phyloP scores from a whole-genome alignment of 352 stramenopile species.

The Detonula confervacea region DNA sequence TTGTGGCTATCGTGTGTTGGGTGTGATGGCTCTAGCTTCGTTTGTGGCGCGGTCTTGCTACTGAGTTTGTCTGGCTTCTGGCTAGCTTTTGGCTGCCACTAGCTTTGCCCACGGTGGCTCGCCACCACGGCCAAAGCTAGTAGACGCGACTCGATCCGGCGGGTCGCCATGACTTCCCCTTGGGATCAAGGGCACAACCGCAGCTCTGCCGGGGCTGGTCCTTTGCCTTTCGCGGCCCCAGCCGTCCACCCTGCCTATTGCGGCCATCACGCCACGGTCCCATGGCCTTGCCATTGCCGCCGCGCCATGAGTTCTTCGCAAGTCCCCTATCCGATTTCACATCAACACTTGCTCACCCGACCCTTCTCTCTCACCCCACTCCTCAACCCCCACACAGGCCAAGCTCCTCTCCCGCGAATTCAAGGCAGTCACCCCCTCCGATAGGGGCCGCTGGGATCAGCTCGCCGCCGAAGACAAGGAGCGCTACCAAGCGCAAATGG shows the following conservation, averaged over 20 bases:
- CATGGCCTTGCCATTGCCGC: background rate
- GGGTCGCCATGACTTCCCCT: background rate
- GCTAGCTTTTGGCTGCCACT: background rate
- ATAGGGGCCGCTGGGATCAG: slow-evolving; percentile 82
- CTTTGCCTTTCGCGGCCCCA: too few species aligned
- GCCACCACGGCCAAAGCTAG: background rate
- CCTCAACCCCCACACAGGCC: slow-evolving; percentile 33
- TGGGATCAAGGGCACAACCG: background rate
- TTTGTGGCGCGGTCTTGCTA: background rate
- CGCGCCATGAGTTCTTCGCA: background rate
- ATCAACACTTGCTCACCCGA: background rate
- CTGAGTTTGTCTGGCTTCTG: background rate
- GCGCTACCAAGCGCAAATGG: slow-evolving; percentile 88
- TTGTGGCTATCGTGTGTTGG: background rate
- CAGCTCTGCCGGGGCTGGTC: background rate
- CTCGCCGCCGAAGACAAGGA: slow-evolving; percentile 92
- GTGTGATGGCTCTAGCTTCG: background rate
- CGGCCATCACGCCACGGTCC: background rate
- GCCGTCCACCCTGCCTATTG: background rate
- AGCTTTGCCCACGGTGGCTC: background rate
- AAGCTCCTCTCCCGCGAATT: slow-evolving; percentile 69
- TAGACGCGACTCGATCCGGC: background rate
- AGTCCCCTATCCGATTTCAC: background rate
- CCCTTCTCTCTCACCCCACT: background rate
- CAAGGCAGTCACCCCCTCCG: slow-evolving; percentile 60